A percentile compares a stretch with the other conserved stretches of the same genome.
Evolutionary conservation across 1,139 yeast genomes (phyloP).

Genomic region (Debaryomyces robertsiae): DNA sequence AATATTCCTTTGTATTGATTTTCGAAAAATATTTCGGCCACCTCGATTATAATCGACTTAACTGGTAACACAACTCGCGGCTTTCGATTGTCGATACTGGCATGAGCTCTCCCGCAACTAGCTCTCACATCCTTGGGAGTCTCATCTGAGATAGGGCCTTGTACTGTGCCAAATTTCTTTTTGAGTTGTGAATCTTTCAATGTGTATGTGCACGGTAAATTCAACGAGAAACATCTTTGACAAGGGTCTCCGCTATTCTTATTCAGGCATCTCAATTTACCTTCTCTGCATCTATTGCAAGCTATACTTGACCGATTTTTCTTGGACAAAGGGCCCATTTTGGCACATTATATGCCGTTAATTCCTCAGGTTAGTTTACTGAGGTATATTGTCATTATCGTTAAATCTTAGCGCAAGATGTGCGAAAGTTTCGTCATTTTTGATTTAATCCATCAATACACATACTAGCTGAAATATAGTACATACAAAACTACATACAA

Average conservation of each 20-base stretch:
- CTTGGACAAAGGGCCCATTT: constrained; percentile 14
- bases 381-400: too few relatives aligned
- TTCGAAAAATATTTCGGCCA: constrained; percentile 32
- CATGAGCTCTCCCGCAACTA: too few relatives aligned
- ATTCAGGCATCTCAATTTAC: constrained; percentile 27
- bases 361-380: too few relatives aligned
- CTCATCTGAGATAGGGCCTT: too few relatives aligned
- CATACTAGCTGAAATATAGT: too few relatives aligned
- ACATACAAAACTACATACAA: too few relatives aligned
- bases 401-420: too few relatives aligned
- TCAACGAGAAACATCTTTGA: constrained; percentile 24
- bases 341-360: neutral
- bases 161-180: too few relatives aligned
- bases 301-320: constrained; percentile 25
- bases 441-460: too few relatives aligned
- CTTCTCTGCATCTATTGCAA: constrained; percentile 26
- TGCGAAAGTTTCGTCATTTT: too few relatives aligned
- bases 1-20: constrained; percentile 39
- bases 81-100: too few relatives aligned
- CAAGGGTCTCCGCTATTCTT: constrained; percentile 19
- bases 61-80: constrained; percentile 26
- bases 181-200: constrained; percentile 24
- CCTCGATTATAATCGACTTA: constrained; percentile 26
- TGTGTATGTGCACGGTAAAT: constrained; percentile 26
- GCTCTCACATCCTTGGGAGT: neutral